Conservation (phyloP, 2,329 filamentous ascomycete genomes). For the Byssothecium circinans region DNA sequence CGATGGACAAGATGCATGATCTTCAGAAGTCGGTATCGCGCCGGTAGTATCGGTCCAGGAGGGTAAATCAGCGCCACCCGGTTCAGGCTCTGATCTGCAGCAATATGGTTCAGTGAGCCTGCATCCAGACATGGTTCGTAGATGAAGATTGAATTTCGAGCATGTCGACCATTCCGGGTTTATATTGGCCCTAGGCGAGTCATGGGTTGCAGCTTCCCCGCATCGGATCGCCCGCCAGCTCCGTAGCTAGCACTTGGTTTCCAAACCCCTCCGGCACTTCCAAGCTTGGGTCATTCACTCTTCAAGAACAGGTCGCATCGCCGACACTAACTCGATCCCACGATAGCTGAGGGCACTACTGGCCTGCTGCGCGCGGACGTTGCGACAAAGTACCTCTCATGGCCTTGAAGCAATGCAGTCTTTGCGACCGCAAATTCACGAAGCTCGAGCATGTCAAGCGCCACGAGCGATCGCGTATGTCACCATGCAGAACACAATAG, state of each 20-base stretch:
- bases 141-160: slow-evolving; percentile 31
- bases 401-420: slow-evolving; percentile 45
- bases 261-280: slow-evolving; percentile 21
- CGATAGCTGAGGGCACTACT: slow-evolving; percentile 5
- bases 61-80: background rate
- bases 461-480: slow-evolving; percentile 58
- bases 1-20: background rate
- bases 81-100: slow-evolving; percentile 15
- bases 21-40: background rate
- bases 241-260: slow-evolving; percentile 10
- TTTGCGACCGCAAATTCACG: slow-evolving; percentile 58
- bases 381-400: slow-evolving; percentile 17
- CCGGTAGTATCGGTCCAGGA: background rate
- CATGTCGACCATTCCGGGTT: slow-evolving; percentile 21
- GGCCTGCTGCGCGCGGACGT: background rate
- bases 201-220: slow-evolving; percentile 34
- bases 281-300: slow-evolving; percentile 14
- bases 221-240: slow-evolving; percentile 25
- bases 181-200: slow-evolving; percentile 34
- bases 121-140: slow-evolving; percentile 29
- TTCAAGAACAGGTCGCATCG: slow-evolving; percentile 7
- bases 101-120: slow-evolving; percentile 27
- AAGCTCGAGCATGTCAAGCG: slow-evolving; percentile 60
- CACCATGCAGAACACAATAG: slow-evolving; percentile 8
- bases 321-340: background rate